Evolutionary conservation across 805 yeast genomes (phyloP), one percentile per base, ranked within the genome.

Genomic region (Starmerella geochares): DNA sequence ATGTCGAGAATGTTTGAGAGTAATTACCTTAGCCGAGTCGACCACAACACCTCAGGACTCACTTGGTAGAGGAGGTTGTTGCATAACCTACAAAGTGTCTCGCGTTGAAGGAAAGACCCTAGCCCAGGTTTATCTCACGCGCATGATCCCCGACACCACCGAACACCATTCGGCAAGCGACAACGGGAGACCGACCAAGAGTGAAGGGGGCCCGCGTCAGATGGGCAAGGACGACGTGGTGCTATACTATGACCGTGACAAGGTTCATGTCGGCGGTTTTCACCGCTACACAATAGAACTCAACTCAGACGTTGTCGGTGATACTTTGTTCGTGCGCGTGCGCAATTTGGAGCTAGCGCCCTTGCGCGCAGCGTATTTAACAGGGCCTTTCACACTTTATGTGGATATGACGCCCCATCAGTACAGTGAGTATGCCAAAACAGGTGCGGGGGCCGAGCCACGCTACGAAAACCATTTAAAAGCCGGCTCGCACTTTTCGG

Each of bases 371-470:
- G 83, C 95, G 1, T 86, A 81, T 59, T 65, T 92, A 39, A 81
- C 88, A 1, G 98, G 97, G 0, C 98, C 98, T 0, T 90, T 79
- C 62, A 72, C 85, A 2, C 66, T 92, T 5, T 92, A 92, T 60
- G 84, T 81, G 20, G 96, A 90, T 64, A 78, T 92, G 44, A 71
- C 80, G 40, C 80, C 90, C 0, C 70, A 65, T 10, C 83, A 80
- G 33, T 92, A 79, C 62, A 64, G 73, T 35, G 62, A 70, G 48
- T 65, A 68, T 40, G 69, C 66, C 25, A 20, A 36, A 5, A 29
- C 48, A 5, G 38, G 33, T 3, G 24, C 20, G 2, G 64, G 60
- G 21, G 60, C 64, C 1, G 65, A 63, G 48, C 69, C 70, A 2
- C 51, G 59, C 47, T 77, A 70, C 56, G 68, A 72, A 28, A 67